These are phyloP conservation scores for Xanthoconium stramineum DNA, from an alignment of 768 basidiomycete species.

Conservation along the genomic window DNA sequence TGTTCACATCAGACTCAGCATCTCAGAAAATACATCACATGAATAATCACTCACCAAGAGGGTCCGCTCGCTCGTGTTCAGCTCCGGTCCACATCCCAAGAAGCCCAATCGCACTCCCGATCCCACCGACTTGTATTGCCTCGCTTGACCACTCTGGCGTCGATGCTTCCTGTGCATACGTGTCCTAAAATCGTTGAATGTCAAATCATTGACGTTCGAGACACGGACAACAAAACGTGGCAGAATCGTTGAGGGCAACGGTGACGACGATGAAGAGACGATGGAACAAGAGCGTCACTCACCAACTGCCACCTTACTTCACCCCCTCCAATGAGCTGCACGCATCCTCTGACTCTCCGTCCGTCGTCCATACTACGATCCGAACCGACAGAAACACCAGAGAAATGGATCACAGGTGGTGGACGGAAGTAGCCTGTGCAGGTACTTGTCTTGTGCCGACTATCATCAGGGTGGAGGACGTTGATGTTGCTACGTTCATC, in stretches of 20 bases:
- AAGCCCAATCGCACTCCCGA: constrained; percentile 50
- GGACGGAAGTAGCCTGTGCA: constrained; percentile 28
- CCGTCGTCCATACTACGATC: constrained; percentile 31
- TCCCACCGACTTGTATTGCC: constrained; percentile 54
- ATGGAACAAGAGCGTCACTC: constrained; percentile 8
- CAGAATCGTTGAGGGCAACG: not conserved
- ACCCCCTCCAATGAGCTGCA: constrained; percentile 48
- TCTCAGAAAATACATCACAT: not conserved
- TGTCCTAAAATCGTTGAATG: constrained; percentile 12
- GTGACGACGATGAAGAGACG: not conserved
- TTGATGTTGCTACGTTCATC: constrained; percentile 9
- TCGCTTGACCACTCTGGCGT: constrained; percentile 51
- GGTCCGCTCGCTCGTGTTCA: constrained; percentile 41
- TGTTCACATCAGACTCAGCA: not conserved
- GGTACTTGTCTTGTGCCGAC: not conserved
- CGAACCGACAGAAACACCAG: constrained; percentile 43
- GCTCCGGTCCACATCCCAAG: constrained; percentile 58
- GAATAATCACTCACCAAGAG: constrained; percentile 35
- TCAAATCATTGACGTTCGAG: not conserved
- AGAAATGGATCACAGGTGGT: constrained; percentile 51
- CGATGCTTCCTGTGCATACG: constrained; percentile 30
- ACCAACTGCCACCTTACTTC: constrained; percentile 53
- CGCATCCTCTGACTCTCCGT: constrained; percentile 40
- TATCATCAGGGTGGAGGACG: constrained; percentile 9
- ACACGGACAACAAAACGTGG: not conserved